Conservation (phyloP, 106 monocot species). For the Platanthera guangdongensis region DNA sequence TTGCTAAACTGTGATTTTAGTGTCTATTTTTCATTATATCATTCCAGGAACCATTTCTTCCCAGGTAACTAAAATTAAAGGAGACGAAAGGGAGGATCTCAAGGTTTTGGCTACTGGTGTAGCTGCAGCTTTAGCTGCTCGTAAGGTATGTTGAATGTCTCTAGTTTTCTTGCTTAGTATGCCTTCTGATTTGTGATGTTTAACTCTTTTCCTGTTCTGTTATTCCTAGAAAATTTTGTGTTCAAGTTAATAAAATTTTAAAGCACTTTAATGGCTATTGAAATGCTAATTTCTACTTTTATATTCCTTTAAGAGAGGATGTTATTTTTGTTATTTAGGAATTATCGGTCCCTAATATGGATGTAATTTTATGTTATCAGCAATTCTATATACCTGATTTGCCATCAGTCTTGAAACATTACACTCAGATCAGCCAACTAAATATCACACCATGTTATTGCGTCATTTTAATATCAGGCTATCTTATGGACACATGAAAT, state of each 20-base stretch:
- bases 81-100: constrained; percentile 92
- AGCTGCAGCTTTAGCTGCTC: constrained; percentile 90
- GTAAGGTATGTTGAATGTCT: constrained; percentile 48
- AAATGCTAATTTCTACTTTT: background rate
- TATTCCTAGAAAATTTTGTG: background rate
- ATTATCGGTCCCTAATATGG: background rate
- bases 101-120: constrained; percentile 97
- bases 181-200: background rate
- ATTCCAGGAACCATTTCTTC: background rate
- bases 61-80: constrained; percentile 84
- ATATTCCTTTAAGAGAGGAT: background rate
- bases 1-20: background rate
- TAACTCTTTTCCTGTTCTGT: background rate
- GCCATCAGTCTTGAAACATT: background rate
- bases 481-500: no score
- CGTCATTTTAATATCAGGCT: no score
- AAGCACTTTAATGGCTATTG: background rate
- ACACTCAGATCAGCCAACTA: background rate
- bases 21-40: background rate
- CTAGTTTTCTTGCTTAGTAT: background rate
- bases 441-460: no score
- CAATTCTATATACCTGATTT: background rate
- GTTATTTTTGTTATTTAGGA: background rate
- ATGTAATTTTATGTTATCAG: background rate
- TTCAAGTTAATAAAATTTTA: background rate